Evolutionary conservation across 1,284 basidiomycete genomes (phyloP).

Genomic region (Cystobasidium sp.): DNA sequence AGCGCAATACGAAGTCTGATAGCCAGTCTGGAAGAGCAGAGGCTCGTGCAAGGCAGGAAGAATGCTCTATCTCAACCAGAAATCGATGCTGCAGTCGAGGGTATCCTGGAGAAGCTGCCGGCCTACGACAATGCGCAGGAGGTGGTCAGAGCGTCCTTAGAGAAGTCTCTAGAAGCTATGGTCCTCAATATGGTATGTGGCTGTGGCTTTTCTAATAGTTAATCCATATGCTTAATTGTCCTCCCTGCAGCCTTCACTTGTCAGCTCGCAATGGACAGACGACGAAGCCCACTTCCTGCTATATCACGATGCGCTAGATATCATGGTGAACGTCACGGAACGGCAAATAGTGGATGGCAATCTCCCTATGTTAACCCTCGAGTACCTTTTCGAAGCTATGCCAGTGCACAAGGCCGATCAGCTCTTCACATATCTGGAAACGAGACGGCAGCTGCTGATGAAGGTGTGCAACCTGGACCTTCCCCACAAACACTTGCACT

Average conservation of each 20-base stretch:
- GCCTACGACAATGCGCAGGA: slow-evolving; percentile 41
- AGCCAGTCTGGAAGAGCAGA: slow-evolving; percentile 19
- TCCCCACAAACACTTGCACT: no score
- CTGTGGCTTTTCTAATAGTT: no score
- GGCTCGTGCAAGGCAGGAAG: neutral
- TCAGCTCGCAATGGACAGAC: slow-evolving; percentile 20
- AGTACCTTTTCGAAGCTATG: slow-evolving; percentile 77
- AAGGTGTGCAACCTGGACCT: slow-evolving; percentile 54
- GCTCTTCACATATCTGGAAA: slow-evolving; percentile 82
- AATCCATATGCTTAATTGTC: neutral
- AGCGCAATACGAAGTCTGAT: slow-evolving; percentile 18
- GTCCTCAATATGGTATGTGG: slow-evolving; percentile 42
- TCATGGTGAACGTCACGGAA: slow-evolving; percentile 72
- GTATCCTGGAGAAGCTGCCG: slow-evolving; percentile 30
- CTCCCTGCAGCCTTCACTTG: slow-evolving; percentile 23
- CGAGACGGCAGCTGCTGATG: slow-evolving; percentile 68
- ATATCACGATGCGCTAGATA: slow-evolving; percentile 64
- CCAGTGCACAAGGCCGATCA: slow-evolving; percentile 78
- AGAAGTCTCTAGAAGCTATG: slow-evolving; percentile 45
- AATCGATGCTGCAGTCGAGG: slow-evolving; percentile 19
- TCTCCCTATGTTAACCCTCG: slow-evolving; percentile 68
- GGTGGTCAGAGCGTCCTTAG: slow-evolving; percentile 25
- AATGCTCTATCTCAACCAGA: slow-evolving; percentile 24
- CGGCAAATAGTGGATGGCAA: slow-evolving; percentile 60
- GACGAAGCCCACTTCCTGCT: slow-evolving; percentile 34